phyloP scores from a whole-genome alignment of 352 stramenopile species.

The Plasmopara viticola region DNA sequence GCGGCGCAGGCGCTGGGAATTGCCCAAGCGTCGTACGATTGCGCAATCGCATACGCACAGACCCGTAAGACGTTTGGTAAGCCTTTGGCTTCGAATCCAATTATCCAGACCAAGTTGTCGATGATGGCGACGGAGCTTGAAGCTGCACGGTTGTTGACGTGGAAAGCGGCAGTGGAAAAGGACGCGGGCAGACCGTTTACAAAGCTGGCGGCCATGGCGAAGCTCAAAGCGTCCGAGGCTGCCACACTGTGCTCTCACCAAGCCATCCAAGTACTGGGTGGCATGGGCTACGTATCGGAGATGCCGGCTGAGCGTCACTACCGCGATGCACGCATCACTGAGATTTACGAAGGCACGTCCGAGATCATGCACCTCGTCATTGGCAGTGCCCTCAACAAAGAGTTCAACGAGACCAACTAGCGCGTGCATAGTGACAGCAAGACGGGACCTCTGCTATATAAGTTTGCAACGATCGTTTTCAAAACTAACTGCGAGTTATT shows the following conservation, averaged over 20 bases:
- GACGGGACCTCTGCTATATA: too few species aligned
- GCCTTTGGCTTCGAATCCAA: constrained; percentile 86
- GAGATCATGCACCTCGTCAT: constrained; percentile 98
- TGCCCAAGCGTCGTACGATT: constrained; percentile 93
- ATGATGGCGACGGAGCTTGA: constrained; percentile 92
- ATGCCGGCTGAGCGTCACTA: constrained; percentile 97
- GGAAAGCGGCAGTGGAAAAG: constrained; percentile 90
- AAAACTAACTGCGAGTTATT: too few species aligned
- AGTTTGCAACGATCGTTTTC: too few species aligned
- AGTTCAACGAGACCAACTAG: constrained; percentile 77
- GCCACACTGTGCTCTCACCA: constrained; percentile 95
- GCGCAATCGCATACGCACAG: constrained; percentile 92
- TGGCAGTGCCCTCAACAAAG: constrained; percentile 93
- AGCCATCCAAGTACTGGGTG: constrained; percentile 93
- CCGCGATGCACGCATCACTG: constrained; percentile 94
- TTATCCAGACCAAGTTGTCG: constrained; percentile 90
- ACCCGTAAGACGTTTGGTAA: constrained; percentile 93
- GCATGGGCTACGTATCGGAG: constrained; percentile 95
- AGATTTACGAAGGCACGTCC: constrained; percentile 97
- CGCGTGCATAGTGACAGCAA: too few species aligned
- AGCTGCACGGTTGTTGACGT: constrained; percentile 90
- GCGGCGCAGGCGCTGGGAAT: constrained; percentile 94
- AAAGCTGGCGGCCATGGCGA: constrained; percentile 94
- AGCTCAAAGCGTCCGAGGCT: constrained; percentile 93
- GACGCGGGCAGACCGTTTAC: constrained; percentile 87